Percentiles rank a stretch among this genome's conserved stretches.
These are phyloP conservation scores for Calvatia gigantea DNA, from an alignment of 768 basidiomycete species.

Conservation along the genomic window DNA sequence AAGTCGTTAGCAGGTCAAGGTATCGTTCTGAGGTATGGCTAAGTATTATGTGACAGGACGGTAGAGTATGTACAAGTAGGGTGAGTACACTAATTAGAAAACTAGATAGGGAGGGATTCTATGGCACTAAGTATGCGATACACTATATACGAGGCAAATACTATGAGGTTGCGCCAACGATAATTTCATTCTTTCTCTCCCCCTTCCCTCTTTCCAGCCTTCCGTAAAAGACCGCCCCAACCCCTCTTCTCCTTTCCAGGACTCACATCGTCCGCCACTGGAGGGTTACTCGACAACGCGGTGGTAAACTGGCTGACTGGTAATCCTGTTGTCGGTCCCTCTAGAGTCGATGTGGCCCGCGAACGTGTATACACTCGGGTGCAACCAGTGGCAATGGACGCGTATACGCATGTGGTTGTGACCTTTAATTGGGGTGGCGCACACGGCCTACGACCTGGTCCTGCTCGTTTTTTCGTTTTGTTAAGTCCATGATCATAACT, in stretches of 20 bases:
- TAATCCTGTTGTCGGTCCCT: neutral
- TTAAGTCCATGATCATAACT: neutral
- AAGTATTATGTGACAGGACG: neutral
- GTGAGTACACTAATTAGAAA: neutral
- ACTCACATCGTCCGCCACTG: neutral
- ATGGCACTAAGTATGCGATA: neutral
- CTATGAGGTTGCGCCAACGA: neutral
- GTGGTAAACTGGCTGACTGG: neutral
- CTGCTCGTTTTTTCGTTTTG: neutral
- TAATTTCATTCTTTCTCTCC: neutral
- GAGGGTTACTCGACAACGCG: neutral
- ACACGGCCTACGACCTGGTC: neutral
- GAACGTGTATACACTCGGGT: neutral
- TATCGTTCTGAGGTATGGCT: too few species aligned
- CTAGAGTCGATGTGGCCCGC: neutral
- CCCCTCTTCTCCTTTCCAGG: neutral
- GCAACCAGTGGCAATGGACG: neutral
- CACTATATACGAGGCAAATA: neutral
- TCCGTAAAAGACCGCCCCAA: slow-evolving; percentile 7
- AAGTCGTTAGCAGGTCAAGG: too few species aligned
- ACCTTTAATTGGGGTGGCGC: neutral
- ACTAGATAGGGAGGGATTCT: too few species aligned
- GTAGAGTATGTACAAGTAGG: neutral
- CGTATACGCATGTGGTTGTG: neutral
- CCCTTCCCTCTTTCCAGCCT: slow-evolving; percentile 2